Conservation (phyloP, 371 early-diverging fungal species). For the Syncephalastrum sp. region DNA sequence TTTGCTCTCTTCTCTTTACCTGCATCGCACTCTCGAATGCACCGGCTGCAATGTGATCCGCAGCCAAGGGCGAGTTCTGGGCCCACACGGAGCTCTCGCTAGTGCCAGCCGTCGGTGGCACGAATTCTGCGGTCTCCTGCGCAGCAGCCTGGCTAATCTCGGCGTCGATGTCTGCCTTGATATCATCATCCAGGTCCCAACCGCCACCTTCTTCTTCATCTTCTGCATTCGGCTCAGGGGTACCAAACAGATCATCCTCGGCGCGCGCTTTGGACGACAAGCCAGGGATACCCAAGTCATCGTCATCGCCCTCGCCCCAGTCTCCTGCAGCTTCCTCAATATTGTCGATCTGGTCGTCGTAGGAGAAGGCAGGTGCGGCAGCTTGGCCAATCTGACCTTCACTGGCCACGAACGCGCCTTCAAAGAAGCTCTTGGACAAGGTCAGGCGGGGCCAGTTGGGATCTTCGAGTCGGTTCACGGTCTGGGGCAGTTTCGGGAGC, state of each 20-base stretch:
- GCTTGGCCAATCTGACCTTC: conserved; percentile 30
- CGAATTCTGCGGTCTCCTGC: conserved; percentile 62
- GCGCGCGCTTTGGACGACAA: conserved; percentile 5
- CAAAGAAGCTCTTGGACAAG: conserved; percentile 68
- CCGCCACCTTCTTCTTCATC: conserved; percentile 54
- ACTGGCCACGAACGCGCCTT: conserved; percentile 55
- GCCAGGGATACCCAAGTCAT: conserved; percentile 32
- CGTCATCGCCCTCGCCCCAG: conserved; percentile 71
- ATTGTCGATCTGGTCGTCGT: conserved; percentile 49
- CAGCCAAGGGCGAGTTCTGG: conserved; percentile 81
- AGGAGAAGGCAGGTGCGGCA: conserved; percentile 42
- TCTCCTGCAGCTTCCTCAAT: conserved; percentile 62
- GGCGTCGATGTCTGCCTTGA: conserved; percentile 60
- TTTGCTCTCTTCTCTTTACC: conserved; percentile 31
- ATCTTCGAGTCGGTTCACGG: conserved; percentile 67
- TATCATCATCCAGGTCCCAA: conserved; percentile 63
- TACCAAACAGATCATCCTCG: conserved; percentile 24
- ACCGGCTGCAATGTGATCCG: conserved; percentile 92
- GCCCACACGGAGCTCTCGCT: conserved; percentile 72
- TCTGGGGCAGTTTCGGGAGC: conserved; percentile 63
- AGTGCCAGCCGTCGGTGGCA: conserved; percentile 73
- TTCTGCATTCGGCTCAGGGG: conserved; percentile 46
- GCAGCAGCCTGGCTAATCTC: conserved; percentile 64
- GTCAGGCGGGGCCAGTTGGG: conserved; percentile 87
- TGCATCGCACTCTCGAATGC: conserved; percentile 93